These are phyloP conservation scores for Fraxinus platypoda DNA, from an alignment of 305 asterid species.

Conservation along the genomic window DNA sequence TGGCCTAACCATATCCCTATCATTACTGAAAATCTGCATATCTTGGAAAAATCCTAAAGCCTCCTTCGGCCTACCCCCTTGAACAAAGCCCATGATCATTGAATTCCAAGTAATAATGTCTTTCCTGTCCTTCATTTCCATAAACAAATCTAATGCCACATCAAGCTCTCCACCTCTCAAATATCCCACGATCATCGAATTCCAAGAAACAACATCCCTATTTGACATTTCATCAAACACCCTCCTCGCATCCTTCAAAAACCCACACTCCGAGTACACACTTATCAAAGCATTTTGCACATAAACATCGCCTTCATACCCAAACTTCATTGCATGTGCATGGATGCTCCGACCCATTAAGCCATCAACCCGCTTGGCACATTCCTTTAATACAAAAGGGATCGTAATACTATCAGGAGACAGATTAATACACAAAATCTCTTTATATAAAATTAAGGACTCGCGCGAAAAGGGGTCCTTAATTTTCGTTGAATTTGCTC, in stretches of 20 bases:
- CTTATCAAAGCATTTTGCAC: slow-evolving; percentile 57
- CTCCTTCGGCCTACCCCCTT: slow-evolving; percentile 66
- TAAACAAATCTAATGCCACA: slow-evolving; percentile 44
- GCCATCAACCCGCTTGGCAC: slow-evolving; percentile 44
- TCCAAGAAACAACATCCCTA: slow-evolving; percentile 77
- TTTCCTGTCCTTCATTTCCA: slow-evolving; percentile 51
- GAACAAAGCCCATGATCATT: slow-evolving; percentile 62
- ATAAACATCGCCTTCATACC: slow-evolving; percentile 46
- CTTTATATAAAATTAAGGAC: slow-evolving; percentile 46
- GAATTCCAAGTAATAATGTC: slow-evolving; percentile 73
- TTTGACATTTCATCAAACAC: slow-evolving; percentile 67
- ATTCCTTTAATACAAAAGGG: slow-evolving; percentile 67
- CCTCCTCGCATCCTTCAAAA: slow-evolving; percentile 45
- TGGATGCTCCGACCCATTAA: slow-evolving; percentile 50
- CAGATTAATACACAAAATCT: slow-evolving; percentile 38
- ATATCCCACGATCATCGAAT: slow-evolving; percentile 49
- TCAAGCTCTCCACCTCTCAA: slow-evolving; percentile 56
- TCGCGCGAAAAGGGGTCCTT: slow-evolving; percentile 34
- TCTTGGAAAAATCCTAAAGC: slow-evolving; percentile 56
- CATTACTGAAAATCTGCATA: slow-evolving; percentile 46
- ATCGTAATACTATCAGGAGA: slow-evolving; percentile 59
- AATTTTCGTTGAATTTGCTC: slow-evolving; percentile 53
- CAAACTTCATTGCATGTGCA: slow-evolving; percentile 49
- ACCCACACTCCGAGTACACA: slow-evolving; percentile 50
- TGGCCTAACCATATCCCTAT: slow-evolving; percentile 35